Conservation (phyloP, 2,329 filamentous ascomycete genomes). For the Fusarium tjaetaba region DNA sequence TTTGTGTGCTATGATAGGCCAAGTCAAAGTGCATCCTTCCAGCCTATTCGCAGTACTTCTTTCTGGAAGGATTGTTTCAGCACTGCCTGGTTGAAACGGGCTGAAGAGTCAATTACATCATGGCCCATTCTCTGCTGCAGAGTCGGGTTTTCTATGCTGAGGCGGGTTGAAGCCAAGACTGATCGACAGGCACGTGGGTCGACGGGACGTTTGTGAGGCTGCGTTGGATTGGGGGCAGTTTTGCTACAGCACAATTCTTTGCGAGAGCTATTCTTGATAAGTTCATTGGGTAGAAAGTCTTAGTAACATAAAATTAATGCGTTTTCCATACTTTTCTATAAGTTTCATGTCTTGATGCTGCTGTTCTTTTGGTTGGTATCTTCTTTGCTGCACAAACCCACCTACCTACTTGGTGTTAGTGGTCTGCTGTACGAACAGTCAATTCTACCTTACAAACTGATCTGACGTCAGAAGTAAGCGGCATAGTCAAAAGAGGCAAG, state of each 20-base stretch:
- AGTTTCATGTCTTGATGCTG: no score
- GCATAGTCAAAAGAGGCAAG: neutral
- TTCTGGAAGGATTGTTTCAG: neutral
- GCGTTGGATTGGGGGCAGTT: neutral
- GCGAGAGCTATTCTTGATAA: neutral
- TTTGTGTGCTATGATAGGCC: neutral
- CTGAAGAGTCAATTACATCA: slow-evolving; percentile 10
- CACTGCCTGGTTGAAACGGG: neutral
- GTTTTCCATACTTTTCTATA: neutral
- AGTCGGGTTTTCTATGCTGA: neutral
- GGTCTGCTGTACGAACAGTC: neutral
- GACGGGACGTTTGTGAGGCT: neutral
- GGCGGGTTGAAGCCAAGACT: slow-evolving; percentile 5
- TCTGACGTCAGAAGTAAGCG: slow-evolving; percentile 4
- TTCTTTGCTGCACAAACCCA: neutral
- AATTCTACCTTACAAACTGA: neutral
- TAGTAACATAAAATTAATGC: neutral
- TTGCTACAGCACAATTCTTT: neutral
- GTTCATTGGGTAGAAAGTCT: neutral
- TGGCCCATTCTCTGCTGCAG: neutral
- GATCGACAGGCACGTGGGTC: slow-evolving; percentile 28
- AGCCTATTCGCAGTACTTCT: neutral
- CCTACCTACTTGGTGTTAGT: neutral
- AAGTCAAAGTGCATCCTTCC: neutral
- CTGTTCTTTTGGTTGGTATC: no score